Evolutionary conservation across 2,329 filamentous ascomycete species (phyloP).

Genomic region (Penicillium rolfsii): DNA sequence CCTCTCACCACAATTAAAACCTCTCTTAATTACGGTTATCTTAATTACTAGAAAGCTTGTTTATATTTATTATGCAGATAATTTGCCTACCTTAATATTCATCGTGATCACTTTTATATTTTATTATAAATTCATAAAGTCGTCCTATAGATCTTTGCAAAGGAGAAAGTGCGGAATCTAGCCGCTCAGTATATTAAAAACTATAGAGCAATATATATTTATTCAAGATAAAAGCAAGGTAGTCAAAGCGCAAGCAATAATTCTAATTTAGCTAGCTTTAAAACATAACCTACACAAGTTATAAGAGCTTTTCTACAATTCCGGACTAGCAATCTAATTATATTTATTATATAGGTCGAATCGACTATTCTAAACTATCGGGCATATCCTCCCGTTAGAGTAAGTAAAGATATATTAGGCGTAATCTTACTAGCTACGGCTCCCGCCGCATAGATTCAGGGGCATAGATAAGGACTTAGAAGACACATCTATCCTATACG

Average conservation of each 20-base stretch:
- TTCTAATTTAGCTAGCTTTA: constrained; percentile 2
- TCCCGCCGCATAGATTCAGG: neutral
- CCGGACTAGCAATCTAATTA: constrained; percentile 2
- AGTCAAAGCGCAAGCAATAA: constrained; percentile 4
- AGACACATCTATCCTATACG: neutral
- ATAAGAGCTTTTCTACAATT: constrained; percentile 2
- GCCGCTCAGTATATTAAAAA: constrained; percentile 2
- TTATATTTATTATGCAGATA: neutral
- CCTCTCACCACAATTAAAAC: constrained; percentile 4
- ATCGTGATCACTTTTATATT: neutral
- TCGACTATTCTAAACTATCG: neutral
- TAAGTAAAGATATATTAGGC: too few species aligned
- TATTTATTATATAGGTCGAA: constrained; percentile 2
- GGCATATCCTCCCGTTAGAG: too few species aligned
- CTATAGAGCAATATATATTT: constrained; percentile 1
- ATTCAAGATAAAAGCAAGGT: constrained; percentile 4
- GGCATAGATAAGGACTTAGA: neutral
- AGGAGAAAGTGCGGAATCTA: constrained; percentile 1
- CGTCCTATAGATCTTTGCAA: constrained; percentile 2
- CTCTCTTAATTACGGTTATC: constrained; percentile 2
- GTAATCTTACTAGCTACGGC: too few species aligned
- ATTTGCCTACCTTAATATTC: constrained; percentile 1
- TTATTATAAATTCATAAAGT: constrained; percentile 2
- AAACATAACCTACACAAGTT: constrained; percentile 2
- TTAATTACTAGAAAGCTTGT: constrained; percentile 3